A percentile compares a stretch with the other conserved stretches of the same genome.
Evolutionary conservation across 805 yeast genomes (phyloP).

Genomic region (Candida rishiriensis): DNA sequence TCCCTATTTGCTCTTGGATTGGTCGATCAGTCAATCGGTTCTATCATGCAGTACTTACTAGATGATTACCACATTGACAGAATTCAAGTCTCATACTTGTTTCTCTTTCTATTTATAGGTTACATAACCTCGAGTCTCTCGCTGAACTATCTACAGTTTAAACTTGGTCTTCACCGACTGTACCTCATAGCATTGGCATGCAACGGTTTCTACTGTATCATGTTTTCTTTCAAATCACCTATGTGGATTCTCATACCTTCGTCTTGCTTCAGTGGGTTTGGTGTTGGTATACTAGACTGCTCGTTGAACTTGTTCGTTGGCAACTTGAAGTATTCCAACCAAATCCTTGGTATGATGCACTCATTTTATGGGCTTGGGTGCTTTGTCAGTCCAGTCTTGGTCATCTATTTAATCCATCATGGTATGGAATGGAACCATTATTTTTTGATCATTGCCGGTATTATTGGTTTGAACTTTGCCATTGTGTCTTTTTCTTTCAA

Average conservation of each 20-base stretch:
- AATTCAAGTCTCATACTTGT: conserved; percentile 43
- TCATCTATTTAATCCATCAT: conserved; percentile 36
- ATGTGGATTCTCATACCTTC: conserved; percentile 35
- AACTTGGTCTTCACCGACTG: conserved; percentile 46
- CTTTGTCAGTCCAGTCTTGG: conserved; percentile 44
- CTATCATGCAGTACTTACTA: conserved; percentile 50
- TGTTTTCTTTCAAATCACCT: conserved; percentile 39
- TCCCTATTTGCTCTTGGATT: conserved; percentile 48
- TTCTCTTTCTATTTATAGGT: conserved; percentile 50
- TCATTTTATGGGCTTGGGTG: conserved; percentile 53
- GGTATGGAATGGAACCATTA: conserved; percentile 42
- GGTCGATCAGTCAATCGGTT: conserved; percentile 58
- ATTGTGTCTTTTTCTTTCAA: conserved; percentile 29
- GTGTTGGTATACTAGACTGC: conserved; percentile 55
- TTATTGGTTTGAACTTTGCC: conserved; percentile 25
- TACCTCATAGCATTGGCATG: conserved; percentile 24
- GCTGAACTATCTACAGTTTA: conserved; percentile 38
- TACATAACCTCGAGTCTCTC: conserved; percentile 49
- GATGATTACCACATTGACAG: conserved; percentile 45
- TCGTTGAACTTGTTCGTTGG: conserved; percentile 52
- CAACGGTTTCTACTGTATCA: conserved; percentile 10
- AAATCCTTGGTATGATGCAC: conserved; percentile 47
- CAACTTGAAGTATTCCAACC: conserved; percentile 41
- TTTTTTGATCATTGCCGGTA: conserved; percentile 33
- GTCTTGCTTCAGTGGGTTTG: conserved; percentile 45